Conservation (phyloP, 2,329 filamentous ascomycete species). For the Aspergillus hortae region DNA sequence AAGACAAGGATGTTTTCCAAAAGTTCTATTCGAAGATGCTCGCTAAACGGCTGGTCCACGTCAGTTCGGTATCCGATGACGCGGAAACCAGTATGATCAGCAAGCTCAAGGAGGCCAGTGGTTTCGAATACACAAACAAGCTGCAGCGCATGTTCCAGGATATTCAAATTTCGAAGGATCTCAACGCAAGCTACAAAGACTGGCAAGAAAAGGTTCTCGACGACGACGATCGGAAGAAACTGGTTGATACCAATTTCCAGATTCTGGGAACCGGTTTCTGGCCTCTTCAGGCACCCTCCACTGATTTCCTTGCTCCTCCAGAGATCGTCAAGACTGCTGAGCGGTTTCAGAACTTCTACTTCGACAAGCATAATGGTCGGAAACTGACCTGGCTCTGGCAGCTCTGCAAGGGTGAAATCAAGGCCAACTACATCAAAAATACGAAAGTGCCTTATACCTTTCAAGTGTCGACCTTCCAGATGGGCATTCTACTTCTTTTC, state of each 20-base stretch:
- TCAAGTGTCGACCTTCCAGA: conserved; percentile 96
- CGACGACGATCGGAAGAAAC: conserved; percentile 61
- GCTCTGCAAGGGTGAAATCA: conserved; percentile 94
- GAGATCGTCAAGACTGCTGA: conserved; percentile 86
- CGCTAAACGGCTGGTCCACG: conserved; percentile 89
- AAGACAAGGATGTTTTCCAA: conserved; percentile 99
- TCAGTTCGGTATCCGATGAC: conserved; percentile 92
- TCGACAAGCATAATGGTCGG: conserved; percentile 91
- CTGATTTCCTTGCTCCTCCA: conserved; percentile 80
- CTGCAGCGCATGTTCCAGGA: conserved; percentile 99
- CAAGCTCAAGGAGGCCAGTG: conserved; percentile 97
- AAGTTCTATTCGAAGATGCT: conserved; percentile 99
- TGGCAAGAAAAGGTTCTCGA: conserved; percentile 66
- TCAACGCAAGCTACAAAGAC: conserved; percentile 85
- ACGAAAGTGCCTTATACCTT: conserved; percentile 93
- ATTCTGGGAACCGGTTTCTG: conserved; percentile 96
- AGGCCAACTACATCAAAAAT: conserved; percentile 85
- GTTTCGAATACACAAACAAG: conserved; percentile 99
- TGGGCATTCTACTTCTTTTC: conserved; percentile 92
- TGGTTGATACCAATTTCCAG: conserved; percentile 83
- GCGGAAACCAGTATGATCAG: conserved; percentile 99
- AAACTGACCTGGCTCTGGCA: conserved; percentile 99
- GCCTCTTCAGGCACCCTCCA: conserved; percentile 83
- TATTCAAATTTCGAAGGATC: conserved; percentile 97
- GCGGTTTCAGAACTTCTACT: conserved; percentile 86